phyloP scores from a whole-genome alignment of 495 filamentous ascomycete species.

The Aspergillus leporis region DNA sequence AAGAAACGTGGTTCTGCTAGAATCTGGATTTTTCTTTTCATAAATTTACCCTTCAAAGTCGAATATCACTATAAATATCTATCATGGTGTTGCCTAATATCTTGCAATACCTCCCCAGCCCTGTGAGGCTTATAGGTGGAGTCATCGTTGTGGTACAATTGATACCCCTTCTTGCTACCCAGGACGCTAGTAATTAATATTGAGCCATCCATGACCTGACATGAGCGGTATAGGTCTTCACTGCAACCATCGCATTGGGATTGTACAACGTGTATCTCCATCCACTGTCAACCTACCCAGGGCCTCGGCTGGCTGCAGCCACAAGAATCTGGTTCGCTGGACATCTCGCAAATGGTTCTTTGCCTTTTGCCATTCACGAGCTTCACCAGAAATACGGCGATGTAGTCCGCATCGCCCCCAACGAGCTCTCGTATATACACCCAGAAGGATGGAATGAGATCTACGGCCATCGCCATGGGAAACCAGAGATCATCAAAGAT shows the following conservation, averaged over 20 bases:
- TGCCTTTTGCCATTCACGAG: slow-evolving; percentile 12
- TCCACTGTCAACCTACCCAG: slow-evolving; percentile 49
- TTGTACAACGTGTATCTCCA: slow-evolving; percentile 51
- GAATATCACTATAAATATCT: not conserved
- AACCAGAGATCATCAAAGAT: slow-evolving; percentile 26
- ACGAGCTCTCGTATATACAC: slow-evolving; percentile 41
- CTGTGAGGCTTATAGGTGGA: not conserved
- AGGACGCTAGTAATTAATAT: no score
- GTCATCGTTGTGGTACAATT: not conserved
- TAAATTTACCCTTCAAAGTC: not conserved
- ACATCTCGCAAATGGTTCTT: slow-evolving; percentile 15
- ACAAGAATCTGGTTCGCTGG: slow-evolving; percentile 18
- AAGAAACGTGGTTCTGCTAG: not conserved
- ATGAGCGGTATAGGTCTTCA: not conserved
- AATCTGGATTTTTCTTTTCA: not conserved
- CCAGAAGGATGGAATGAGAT: slow-evolving; percentile 62
- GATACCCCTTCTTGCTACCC: no score
- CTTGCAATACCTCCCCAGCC: not conserved
- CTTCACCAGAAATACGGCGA: slow-evolving; percentile 40
- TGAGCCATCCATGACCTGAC: not conserved
- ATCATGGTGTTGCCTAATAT: not conserved
- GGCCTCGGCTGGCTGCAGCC: slow-evolving; percentile 32
- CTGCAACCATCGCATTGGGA: not conserved
- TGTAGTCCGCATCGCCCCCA: slow-evolving; percentile 37
- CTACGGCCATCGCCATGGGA: slow-evolving; percentile 49